Evolutionary conservation across 2,329 filamentous ascomycete species (phyloP), one percentile per base, ranked within the genome.

Genomic region (Aspergillus ochraceoroseus): DNA sequence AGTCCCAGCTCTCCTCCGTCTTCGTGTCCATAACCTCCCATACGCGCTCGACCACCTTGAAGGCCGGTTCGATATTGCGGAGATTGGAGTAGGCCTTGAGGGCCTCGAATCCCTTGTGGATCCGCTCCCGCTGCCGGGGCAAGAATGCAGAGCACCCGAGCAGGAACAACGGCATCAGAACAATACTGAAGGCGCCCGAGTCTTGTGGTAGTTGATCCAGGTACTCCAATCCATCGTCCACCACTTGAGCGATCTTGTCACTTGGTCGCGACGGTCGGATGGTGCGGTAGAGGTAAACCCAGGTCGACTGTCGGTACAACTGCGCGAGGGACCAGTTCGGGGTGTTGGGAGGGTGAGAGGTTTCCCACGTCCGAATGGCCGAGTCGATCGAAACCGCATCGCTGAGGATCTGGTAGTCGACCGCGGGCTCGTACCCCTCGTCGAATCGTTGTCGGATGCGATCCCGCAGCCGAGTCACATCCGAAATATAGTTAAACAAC

Each of bases 401-500:
- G 53, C 81, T 83, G 7, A 92, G 70, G 7, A 80, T 82, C 15
- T 76, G 73, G 57, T 87, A 88, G 61, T 88, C 82, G 28, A 89
- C 81, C 0, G 77, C 72, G 0, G 84, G 85, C 36, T 86, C 80
- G 2, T 77, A 66, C 3, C 77, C 68, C 38, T 75, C 58, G 38
- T 72, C 66, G 52, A 87, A 81, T 36, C 86, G 80, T 20, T 71
- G 69, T 4, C 88, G 78, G 46, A 94, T 84, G 2, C 73, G 74
- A 61, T 89, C 83, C 28, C 87, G 77, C 25, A 95, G 76, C 8
- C 77, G 76, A 1, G 85, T 87, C 45, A 94, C 90, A 55, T 85
- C 79, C 5, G 83, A 82, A 19, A 95, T 80, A 57, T 85, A 82
- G 22, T 77, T 75, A 58, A 94, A 88, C 2, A 95, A 70, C 1